Percentiles rank a stretch among this genome's conserved stretches.
Evolutionary conservation across 129 eudicot species (phyloP).

Genomic region (Chrysanthemum seticuspe): DNA sequence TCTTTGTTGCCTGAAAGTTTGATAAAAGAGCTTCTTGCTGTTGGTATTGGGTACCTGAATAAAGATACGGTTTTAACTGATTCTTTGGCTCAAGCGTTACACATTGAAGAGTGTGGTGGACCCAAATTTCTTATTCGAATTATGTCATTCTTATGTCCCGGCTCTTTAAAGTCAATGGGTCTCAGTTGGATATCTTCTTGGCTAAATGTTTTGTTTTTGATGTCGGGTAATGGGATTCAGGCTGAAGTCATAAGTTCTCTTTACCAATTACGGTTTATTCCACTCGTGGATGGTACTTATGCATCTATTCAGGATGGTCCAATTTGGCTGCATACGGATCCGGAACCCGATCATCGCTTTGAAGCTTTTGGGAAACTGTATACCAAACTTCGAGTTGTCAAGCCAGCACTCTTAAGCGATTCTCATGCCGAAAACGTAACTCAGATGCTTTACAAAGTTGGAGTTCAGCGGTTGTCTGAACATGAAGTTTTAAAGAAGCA

Average conservation of each 20-base stretch:
- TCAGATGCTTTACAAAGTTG: conserved; percentile 58
- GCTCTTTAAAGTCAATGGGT: conserved; percentile 55
- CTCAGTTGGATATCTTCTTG: conserved; percentile 65
- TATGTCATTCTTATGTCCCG: conserved; percentile 44
- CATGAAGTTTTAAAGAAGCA: conserved; percentile 71
- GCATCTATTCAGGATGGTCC: conserved; percentile 54
- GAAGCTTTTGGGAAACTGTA: conserved; percentile 50
- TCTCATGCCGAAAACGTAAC: conserved; percentile 38
- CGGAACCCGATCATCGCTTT: conserved; percentile 41
- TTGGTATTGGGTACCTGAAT: conserved; percentile 70
- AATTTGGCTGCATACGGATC: conserved; percentile 65
- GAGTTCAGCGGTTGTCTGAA: conserved; percentile 62
- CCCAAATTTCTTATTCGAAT: conserved; percentile 53
- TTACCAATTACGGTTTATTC: conserved; percentile 55
- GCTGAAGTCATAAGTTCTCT: conserved; percentile 41
- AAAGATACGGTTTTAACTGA: conserved; percentile 60
- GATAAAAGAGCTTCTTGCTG: conserved; percentile 64
- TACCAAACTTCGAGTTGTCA: conserved; percentile 55
- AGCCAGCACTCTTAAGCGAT: conserved; percentile 39
- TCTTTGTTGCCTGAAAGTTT: conserved; percentile 57
- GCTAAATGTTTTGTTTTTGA: conserved; percentile 49
- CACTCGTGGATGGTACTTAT: conserved; percentile 60
- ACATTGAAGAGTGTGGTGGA: conserved; percentile 75
- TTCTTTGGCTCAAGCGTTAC: conserved; percentile 59
- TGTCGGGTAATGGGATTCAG: conserved; percentile 37